A percentile compares a stretch with the other conserved stretches of the same genome.
phyloP scores from a whole-genome alignment of 192 early-diverging fungal species.

The Coemansia javaensis region DNA sequence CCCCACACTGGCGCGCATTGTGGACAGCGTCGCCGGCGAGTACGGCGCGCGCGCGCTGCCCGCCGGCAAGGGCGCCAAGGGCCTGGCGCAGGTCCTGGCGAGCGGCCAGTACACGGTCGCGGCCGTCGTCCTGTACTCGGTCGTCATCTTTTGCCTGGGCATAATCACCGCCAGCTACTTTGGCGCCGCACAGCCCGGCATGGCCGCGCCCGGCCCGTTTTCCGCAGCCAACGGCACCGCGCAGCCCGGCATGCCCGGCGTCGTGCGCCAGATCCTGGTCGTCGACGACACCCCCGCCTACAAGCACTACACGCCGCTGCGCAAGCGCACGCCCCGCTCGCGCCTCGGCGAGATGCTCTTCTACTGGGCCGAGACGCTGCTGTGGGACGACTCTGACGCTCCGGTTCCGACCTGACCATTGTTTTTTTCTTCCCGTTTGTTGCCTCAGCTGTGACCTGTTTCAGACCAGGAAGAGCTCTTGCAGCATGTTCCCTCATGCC shows the following conservation, averaged over 20 bases:
- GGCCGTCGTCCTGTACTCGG: constrained; percentile 42
- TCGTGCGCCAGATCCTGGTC: constrained; percentile 47
- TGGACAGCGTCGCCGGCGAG: constrained; percentile 45
- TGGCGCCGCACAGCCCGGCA: constrained; percentile 37
- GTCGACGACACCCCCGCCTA: constrained; percentile 42
- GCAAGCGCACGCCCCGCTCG: constrained; percentile 42
- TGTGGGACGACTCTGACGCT: constrained; percentile 44
- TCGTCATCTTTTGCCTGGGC: constrained; percentile 48
- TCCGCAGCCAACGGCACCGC: constrained; percentile 29
- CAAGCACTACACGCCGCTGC: constrained; percentile 41
- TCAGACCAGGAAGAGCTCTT: no score
- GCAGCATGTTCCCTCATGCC: no score
- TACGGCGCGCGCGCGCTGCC: constrained; percentile 4
- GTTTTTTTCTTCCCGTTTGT: background rate
- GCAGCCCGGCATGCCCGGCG: constrained; percentile 22
- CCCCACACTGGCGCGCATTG: constrained; percentile 39
- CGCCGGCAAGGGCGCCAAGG: constrained; percentile 12
- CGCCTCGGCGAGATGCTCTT: constrained; percentile 47
- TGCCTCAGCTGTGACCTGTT: no score
- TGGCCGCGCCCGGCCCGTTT: constrained; percentile 20
- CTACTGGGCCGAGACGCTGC: constrained; percentile 55
- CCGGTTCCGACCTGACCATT: constrained; percentile 42
- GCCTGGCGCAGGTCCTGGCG: constrained; percentile 23
- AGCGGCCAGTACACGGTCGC: constrained; percentile 42
- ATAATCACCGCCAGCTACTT: constrained; percentile 49